Conservation (phyloP, 805 yeast genomes). For the Dipodascus geniculatus region DNA sequence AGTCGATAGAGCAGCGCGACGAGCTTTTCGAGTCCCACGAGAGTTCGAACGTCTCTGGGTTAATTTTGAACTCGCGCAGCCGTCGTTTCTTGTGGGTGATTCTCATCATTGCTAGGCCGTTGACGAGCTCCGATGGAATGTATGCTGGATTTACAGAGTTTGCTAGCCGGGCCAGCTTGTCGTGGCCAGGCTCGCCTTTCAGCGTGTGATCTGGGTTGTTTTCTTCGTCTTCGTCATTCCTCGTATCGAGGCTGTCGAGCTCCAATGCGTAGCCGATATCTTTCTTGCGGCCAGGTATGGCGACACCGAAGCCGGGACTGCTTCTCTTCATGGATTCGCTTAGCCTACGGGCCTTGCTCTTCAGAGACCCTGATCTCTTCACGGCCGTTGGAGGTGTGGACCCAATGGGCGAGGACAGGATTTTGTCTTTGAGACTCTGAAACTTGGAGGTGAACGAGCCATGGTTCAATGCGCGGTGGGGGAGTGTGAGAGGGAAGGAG, state of each 20-base stretch:
- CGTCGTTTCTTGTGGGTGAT: conserved; percentile 61
- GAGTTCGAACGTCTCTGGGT: conserved; percentile 41
- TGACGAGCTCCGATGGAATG: background rate
- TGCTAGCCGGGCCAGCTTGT: background rate
- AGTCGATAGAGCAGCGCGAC: conserved; percentile 39
- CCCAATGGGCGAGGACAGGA: background rate
- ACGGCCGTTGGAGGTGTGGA: background rate
- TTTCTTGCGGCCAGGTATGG: background rate
- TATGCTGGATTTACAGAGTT: background rate
- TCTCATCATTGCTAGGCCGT: conserved; percentile 53
- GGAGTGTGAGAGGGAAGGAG: background rate
- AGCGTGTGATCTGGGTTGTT: background rate
- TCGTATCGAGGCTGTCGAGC: background rate
- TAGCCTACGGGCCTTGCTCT: background rate
- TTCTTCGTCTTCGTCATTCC: background rate
- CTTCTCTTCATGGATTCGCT: background rate
- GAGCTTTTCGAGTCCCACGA: conserved; percentile 46
- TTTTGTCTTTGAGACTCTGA: background rate
- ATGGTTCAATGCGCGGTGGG: background rate
- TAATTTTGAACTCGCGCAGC: conserved; percentile 44
- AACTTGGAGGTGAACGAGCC: background rate
- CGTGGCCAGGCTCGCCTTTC: background rate
- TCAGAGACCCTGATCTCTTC: background rate
- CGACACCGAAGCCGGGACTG: background rate
- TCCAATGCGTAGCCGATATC: background rate